Conservation (phyloP, 23 red algal genomes). For the Pyropia haitanensis region DNA sequence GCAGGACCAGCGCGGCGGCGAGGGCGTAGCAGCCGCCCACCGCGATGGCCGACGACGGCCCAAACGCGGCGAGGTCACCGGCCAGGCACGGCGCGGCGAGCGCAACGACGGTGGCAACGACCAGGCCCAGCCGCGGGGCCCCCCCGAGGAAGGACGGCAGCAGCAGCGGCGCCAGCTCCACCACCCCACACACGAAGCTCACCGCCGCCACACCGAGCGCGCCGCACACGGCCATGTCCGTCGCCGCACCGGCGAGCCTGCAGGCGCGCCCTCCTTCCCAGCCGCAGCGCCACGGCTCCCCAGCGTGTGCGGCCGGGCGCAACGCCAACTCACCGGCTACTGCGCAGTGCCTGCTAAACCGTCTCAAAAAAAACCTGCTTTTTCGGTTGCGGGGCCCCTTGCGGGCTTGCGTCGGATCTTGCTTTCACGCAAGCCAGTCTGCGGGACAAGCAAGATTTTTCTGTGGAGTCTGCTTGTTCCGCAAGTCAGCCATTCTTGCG, state of each 20-base stretch:
- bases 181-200: slow-evolving; percentile 59
- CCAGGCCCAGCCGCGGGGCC: slow-evolving; percentile 14
- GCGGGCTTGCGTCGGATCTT: too few species aligned
- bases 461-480: too few species aligned
- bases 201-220: slow-evolving; percentile 61
- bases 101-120: slow-evolving; percentile 20
- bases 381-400: too few species aligned
- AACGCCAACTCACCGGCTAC: too few species aligned
- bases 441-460: too few species aligned
- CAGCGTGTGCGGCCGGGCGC: too few species aligned
- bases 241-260: slow-evolving; percentile 11
- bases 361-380: too few species aligned
- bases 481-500: too few species aligned
- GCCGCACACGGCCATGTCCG: slow-evolving; percentile 30
- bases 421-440: too few species aligned
- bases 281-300: too few species aligned
- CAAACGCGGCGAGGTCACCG: slow-evolving; percentile 43
- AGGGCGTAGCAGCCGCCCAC: slow-evolving; percentile 51
- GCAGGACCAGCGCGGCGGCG: slow-evolving; percentile 35
- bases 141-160: slow-evolving; percentile 28
- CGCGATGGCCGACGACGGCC: slow-evolving; percentile 50
- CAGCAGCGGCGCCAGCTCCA: slow-evolving; percentile 47
- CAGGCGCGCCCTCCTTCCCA: too few species aligned
- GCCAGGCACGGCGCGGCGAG: slow-evolving; percentile 41
- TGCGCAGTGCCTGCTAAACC: too few species aligned